Percentiles rank a stretch among this genome's conserved stretches.
Evolutionary conservation across 208 protist species (phyloP).

Genomic region (Leishmania mexicana): DNA sequence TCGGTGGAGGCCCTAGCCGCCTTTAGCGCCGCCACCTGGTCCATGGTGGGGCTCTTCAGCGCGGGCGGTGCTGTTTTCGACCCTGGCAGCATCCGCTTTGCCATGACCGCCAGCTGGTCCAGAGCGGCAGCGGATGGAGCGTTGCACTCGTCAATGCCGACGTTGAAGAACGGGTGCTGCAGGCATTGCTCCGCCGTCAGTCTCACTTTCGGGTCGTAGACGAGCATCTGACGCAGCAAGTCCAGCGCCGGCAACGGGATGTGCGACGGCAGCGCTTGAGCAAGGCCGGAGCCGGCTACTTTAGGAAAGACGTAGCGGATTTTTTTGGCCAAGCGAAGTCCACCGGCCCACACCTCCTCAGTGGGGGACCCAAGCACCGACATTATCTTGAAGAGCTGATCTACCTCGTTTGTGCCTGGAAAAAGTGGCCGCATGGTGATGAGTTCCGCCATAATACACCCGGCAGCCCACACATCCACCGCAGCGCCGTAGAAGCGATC

Average conservation of each 20-base stretch:
- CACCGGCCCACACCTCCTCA: slow-evolving; percentile 73
- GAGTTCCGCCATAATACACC: slow-evolving; percentile 98
- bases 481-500: slow-evolving; percentile 92
- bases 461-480: slow-evolving; percentile 96
- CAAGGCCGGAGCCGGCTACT: slow-evolving; percentile 63
- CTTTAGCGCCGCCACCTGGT: slow-evolving; percentile 6
- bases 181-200: slow-evolving; percentile 94
- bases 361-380: slow-evolving; percentile 79
- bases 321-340: slow-evolving; percentile 72
- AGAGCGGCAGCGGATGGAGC: slow-evolving; percentile 40
- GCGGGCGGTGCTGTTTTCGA: slow-evolving; percentile 65
- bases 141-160: slow-evolving; percentile 61
- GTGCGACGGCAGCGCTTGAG: slow-evolving; percentile 70
- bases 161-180: slow-evolving; percentile 93
- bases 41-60: slow-evolving; percentile 7
- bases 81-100: slow-evolving; percentile 41
- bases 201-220: slow-evolving; percentile 95
- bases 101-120: slow-evolving; percentile 54
- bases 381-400: slow-evolving; percentile 87
- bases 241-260: slow-evolving; percentile 91
- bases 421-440: slow-evolving; percentile 98
- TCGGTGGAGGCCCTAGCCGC: slow-evolving; percentile 11
- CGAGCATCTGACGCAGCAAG: slow-evolving; percentile 92
- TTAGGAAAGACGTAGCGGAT: slow-evolving; percentile 82
- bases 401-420: slow-evolving; percentile 82